Base-by-base conservation (phyloP, 2,329 filamentous ascomycete species). In the Trichoderma cornu-damae region DNA sequence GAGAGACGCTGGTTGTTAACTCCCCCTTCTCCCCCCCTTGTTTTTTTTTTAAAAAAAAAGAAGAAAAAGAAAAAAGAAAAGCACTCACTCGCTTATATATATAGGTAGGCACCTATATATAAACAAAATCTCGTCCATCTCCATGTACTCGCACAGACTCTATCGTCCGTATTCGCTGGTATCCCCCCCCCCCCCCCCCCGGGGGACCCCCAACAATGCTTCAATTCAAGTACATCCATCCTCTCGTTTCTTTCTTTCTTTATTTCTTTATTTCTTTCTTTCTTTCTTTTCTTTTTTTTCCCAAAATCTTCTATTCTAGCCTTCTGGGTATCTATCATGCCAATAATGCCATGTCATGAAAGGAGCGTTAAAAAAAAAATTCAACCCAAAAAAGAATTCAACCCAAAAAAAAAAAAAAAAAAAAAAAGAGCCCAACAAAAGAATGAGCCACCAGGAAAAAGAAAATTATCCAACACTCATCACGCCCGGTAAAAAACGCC, bases 291-390 rank as follows among this genome's bases (percentile, higher is more conserved):
- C 14, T 4, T 14, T 24, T n/a, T n/a, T n/a, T n/a, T n/a, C n/a
- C n/a, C n/a, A n/a, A n/a, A n/a, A n/a, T n/a, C n/a, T 54, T 37
- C 40, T 44, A 26, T 34, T 38, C 32, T 24, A 56, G 32, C 22
- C 38, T 22, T 24, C 38, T 37, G 47, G 55, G 55, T 57, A 57
- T 57, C 55, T 42, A 42, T 53, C 49, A 51, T 44, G 50, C 50
- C 43, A 55, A 51, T 20, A 28, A 58, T 44, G 50, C 24, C 47
- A 42, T 55, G 46, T 57, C 53, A 34, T 48, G 24, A 56, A 54
- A 49, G 44, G 53, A 57, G 35, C 52, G 47, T 32, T n/a, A 47
- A 38, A 37, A 42, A 38, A 47, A 38, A 37, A 42, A 38, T 57
- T 24, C 32, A 37, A 20, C 16, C n/a, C n/a, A n/a, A n/a, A 38